phyloP scores from a whole-genome alignment of 805 yeast species.

The Suhomyces prunicola region DNA sequence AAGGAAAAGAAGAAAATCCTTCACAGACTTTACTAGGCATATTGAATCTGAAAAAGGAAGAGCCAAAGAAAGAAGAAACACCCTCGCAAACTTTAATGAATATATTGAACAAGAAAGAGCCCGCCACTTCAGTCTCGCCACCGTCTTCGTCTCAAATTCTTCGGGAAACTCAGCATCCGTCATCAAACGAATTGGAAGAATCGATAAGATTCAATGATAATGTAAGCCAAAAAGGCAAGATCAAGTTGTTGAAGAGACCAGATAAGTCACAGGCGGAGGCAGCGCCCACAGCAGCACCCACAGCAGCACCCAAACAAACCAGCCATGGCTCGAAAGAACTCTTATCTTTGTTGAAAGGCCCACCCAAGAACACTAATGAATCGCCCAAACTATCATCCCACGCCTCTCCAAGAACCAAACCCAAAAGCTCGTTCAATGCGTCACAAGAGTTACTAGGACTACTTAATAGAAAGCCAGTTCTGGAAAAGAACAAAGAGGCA shows the following conservation, averaged over 20 bases:
- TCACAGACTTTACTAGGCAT: background rate
- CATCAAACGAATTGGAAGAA: conserved; percentile 27
- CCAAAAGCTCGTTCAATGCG: background rate
- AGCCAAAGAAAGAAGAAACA: no score
- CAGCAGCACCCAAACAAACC: background rate
- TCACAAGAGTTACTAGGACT: conserved; percentile 14
- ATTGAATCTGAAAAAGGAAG: conserved; percentile 1
- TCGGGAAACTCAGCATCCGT: conserved; percentile 7
- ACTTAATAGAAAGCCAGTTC: conserved; percentile 4
- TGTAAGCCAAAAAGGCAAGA: conserved; percentile 18
- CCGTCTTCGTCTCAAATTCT: background rate
- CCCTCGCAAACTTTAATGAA: conserved; percentile 4
- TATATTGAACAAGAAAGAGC: conserved; percentile 5
- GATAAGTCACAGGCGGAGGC: background rate
- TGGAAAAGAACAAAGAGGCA: conserved; percentile 6
- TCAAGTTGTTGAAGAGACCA: conserved; percentile 28
- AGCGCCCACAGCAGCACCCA: background rate
- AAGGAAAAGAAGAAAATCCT: background rate
- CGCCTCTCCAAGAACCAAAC: background rate
- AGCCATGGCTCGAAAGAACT: conserved; percentile 1
- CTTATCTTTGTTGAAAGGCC: conserved; percentile 6
- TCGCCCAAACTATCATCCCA: background rate
- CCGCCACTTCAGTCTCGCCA: background rate
- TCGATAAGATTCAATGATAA: conserved; percentile 11
- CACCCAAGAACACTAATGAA: background rate